Evolutionary conservation across 2,329 filamentous ascomycete genomes (phyloP).

Genomic region (Orbilia javanica): DNA sequence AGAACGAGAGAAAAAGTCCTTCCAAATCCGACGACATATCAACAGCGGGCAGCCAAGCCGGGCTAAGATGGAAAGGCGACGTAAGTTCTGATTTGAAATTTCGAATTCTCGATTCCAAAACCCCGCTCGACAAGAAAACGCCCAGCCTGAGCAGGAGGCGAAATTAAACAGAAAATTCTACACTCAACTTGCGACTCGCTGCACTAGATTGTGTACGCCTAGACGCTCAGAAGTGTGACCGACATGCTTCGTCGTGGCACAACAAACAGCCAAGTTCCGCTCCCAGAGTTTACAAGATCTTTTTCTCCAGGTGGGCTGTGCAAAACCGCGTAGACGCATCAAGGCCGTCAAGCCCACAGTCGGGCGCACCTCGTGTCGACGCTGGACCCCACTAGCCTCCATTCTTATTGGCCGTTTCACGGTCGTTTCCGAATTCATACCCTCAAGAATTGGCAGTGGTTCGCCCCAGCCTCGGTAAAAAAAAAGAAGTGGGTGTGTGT

Average conservation of each 20-base stretch:
- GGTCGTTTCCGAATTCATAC: constrained; percentile 14
- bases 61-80: constrained; percentile 35
- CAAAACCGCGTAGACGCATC: not conserved
- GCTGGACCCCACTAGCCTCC: constrained; percentile 24
- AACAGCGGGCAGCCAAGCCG: constrained; percentile 1
- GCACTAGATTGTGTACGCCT: no score
- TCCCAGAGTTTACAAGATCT: constrained; percentile 10
- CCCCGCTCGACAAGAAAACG: not conserved
- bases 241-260: constrained; percentile 2
- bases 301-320: constrained; percentile 43
- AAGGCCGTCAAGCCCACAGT: constrained; percentile 1
- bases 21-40: no score
- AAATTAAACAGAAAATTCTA: constrained; percentile 12
- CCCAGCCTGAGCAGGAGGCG: constrained; percentile 11
- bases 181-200: not conserved
- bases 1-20: no score
- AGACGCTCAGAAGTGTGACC: not conserved
- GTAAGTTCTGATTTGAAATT: constrained; percentile 48
- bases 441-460: not conserved
- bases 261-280: not conserved
- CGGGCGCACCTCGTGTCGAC: constrained; percentile 34
- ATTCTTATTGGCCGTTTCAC: constrained; percentile 37
- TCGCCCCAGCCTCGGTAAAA: no score
- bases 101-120: constrained; percentile 26
- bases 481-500: no score